Base-by-base conservation (phyloP, 768 basidiomycete genomes). In the Auriculariales sp. region DNA sequence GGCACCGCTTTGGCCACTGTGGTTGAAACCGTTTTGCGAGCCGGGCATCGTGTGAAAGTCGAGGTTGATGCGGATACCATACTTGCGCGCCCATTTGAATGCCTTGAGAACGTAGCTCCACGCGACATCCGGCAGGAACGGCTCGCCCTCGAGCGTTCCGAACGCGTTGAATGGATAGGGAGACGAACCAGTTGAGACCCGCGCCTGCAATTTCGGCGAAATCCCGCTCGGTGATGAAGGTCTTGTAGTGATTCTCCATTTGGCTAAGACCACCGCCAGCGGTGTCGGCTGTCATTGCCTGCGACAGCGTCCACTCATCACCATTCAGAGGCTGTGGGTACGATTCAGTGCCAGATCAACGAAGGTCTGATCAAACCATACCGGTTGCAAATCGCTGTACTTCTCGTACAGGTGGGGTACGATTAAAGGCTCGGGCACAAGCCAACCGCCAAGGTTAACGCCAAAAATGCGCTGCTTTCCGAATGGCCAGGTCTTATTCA, bases 31-130 rank as follows among this genome's bases (percentile, higher is more conserved):
- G 51, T 61, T 61, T 49, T 62, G 61, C 31, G 58, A 60, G 28
- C 69, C 70, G 17, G 70, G 69, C 1, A 68, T 57, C 17, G 65
- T 56, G 52, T 66, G 66, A 10, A 92, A 64, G 64, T 99, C 94
- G 29, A 98, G 74, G 60, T 93, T 89, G 59, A 99, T 89, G 47
- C 94, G 80, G 47, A 98, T 56, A 7, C 94, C 94, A 61, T 99
- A 99, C 66, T 99, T 99, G 51, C 94, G 78, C 6, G 89, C 89
- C 94, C 94, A 99, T 53, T 78, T 69, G 53, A 98, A 77, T 6
- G 90, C 89, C 65, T 94, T 92, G 47, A 95, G 69, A 69, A 94
- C 89, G 66, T 97, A 94, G 78, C 68, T 79, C 94, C 94, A 98
- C 4, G 78, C 75, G 0, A 80, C 78, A 56, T 81, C 75, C 3